Evolutionary conservation across 176 grass and related monocot genomes (phyloP).

Genomic region (Miscanthus lutarioriparius): DNA sequence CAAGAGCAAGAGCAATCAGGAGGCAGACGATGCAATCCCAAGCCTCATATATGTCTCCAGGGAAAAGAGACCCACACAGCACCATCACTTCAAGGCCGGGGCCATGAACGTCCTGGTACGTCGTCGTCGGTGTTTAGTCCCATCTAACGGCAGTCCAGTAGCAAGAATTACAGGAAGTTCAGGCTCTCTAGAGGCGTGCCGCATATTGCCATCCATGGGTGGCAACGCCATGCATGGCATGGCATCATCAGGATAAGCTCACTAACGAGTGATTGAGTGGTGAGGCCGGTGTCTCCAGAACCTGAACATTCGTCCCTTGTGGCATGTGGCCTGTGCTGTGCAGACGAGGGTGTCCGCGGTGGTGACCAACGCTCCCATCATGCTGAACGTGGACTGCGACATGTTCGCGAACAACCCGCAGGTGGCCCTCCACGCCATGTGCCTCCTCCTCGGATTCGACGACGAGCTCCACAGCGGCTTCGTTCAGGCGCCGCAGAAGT

Average conservation of each 20-base stretch:
- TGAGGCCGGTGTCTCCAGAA: too few relatives aligned
- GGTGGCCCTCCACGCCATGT: slow-evolving; percentile 43
- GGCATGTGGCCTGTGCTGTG: background rate
- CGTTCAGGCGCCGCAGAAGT: slow-evolving; percentile 44
- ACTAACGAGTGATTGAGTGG: too few relatives aligned
- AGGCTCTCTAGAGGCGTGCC: too few relatives aligned
- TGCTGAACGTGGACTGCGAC: slow-evolving; percentile 71
- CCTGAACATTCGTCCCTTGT: background rate
- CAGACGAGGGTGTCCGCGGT: slow-evolving; percentile 57
- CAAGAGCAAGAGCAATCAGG: background rate
- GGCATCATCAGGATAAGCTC: too few relatives aligned
- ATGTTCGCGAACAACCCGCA: slow-evolving; percentile 59
- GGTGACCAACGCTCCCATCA: slow-evolving; percentile 54
- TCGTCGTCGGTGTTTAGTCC: too few relatives aligned
- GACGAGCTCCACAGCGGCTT: slow-evolving; percentile 42
- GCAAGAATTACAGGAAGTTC: too few relatives aligned
- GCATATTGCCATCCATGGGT: too few relatives aligned
- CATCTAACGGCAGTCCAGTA: too few relatives aligned
- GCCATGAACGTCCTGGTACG: slow-evolving; percentile 61
- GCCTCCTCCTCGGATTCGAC: slow-evolving; percentile 44
- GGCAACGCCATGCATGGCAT: too few relatives aligned
- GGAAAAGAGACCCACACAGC: slow-evolving; percentile 41
- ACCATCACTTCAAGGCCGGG: slow-evolving; percentile 56
- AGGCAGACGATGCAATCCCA: slow-evolving; percentile 16
- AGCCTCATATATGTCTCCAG: slow-evolving; percentile 50